Conservation (phyloP, 495 filamentous ascomycete genomes). For the Ascodesmis nigricans region DNA sequence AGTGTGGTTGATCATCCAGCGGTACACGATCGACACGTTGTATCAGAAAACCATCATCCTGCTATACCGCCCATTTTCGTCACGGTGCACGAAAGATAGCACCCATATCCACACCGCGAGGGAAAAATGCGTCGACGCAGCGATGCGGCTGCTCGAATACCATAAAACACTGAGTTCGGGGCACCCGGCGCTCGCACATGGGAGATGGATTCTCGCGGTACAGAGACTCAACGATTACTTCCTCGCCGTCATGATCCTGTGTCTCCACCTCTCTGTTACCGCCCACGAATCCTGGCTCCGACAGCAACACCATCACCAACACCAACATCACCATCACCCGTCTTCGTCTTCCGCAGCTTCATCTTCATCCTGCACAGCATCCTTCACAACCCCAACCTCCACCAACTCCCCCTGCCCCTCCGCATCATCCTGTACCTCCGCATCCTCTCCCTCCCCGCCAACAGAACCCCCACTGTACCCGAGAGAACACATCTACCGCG, state of each 20-base stretch:
- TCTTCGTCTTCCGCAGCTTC: background rate
- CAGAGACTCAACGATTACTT: slow-evolving; percentile 66
- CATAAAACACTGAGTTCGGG: slow-evolving; percentile 52
- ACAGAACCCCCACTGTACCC: too few species aligned
- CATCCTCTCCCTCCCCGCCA: too few species aligned
- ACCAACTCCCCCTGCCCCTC: too few species aligned
- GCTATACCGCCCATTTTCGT: slow-evolving; percentile 66
- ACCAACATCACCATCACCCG: background rate
- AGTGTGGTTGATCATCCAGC: slow-evolving; percentile 55
- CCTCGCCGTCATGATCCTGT: slow-evolving; percentile 73
- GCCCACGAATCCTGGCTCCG: background rate
- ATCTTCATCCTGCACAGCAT: slow-evolving; percentile 3
- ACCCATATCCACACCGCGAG: slow-evolving; percentile 53
- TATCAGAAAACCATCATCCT: slow-evolving; percentile 66
- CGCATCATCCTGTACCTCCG: too few species aligned
- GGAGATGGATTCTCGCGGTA: slow-evolving; percentile 50
- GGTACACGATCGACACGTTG: slow-evolving; percentile 57
- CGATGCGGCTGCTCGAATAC: slow-evolving; percentile 49
- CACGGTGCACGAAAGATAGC: slow-evolving; percentile 42
- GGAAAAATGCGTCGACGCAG: slow-evolving; percentile 59
- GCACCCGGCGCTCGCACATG: slow-evolving; percentile 42
- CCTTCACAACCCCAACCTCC: too few species aligned
- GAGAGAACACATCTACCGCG: too few species aligned
- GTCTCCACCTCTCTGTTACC: slow-evolving; percentile 37
- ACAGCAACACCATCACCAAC: background rate